Base-by-base conservation (phyloP, 306 rosid genomes). In the Bauhinia variegata region DNA sequence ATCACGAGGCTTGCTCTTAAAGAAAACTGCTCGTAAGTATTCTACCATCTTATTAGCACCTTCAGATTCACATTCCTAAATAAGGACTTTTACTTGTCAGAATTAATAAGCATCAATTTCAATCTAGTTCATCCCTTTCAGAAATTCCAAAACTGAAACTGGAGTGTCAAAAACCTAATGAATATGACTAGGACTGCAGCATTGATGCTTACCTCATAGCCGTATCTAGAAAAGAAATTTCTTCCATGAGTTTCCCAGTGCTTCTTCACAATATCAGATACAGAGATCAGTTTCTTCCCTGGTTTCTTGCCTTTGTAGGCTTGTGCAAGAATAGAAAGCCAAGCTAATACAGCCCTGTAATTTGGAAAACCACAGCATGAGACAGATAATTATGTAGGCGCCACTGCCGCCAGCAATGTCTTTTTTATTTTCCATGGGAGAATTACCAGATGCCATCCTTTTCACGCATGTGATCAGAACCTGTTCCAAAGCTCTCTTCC, bases 381-480 rank as follows among this genome's bases (percentile, higher is more conserved):
- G 65, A 78, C 60, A 16, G 58, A 42, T 11, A 37, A 49, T 66
- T 47, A 49, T 11, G 11, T 10, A 44, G 55, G 49, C 15, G 46
- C 65, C 10, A 53, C 37, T 13, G 34, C 46, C 32, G 6, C 41
- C 30, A 52, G 31, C 11, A 36, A 11, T 46, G 13, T 60, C 51
- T 61, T 18, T 32, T 39, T 7, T 38, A 65, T 43, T 18, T 54
- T 51, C 58, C 15, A 15, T 72, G 70, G 76, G 79, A 73, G 28
- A 72, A 51, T 67, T 88, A 95, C 97, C 99, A 95, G 76, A 95
- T 85, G 71, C 99, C 99, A 36, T 95, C 99, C 80, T 95, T 95
- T 84, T 95, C 99, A 11, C 99, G 99, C 74, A 95, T 95, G 72
- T 95, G 99, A 78, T 95, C 99, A 8, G 99, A 95, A 57, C 97